These are phyloP conservation scores for Truncatella angustata DNA, from an alignment of 2,329 filamentous ascomycete genomes.

Conservation along the genomic window DNA sequence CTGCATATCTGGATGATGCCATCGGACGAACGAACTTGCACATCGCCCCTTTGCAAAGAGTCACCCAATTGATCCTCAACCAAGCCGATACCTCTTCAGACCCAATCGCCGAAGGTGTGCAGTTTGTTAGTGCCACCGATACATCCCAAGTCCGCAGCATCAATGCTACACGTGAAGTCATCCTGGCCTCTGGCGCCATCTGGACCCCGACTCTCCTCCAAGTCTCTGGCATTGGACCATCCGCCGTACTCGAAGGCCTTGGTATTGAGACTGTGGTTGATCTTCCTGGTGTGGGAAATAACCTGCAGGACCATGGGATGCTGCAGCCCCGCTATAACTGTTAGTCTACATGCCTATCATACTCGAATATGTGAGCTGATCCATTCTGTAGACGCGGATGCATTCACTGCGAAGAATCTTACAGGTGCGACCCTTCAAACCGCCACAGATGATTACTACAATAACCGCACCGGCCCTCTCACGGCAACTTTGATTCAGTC, in stretches of 20 bases:
- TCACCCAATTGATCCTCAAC: slow-evolving; percentile 1
- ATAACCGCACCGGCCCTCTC: slow-evolving; percentile 2
- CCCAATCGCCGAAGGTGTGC: background rate
- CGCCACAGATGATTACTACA: slow-evolving; percentile 24
- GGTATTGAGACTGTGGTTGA: slow-evolving; percentile 41
- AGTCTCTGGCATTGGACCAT: slow-evolving; percentile 46
- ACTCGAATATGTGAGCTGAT: background rate
- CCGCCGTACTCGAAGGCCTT: slow-evolving; percentile 31
- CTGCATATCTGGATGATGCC: background rate
- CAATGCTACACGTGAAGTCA: slow-evolving; percentile 41
- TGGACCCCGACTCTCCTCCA: slow-evolving; percentile 46
- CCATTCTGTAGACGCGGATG: slow-evolving; percentile 7
- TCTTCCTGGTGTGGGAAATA: slow-evolving; percentile 47
- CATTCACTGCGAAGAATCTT: slow-evolving; percentile 10
- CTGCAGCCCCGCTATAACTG: slow-evolving; percentile 21
- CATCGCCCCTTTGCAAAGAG: background rate
- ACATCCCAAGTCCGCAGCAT: slow-evolving; percentile 18
- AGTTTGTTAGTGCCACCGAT: background rate
- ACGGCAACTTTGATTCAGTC: slow-evolving; percentile 6
- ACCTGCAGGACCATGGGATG: slow-evolving; percentile 40
- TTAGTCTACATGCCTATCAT: background rate
- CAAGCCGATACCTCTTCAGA: background rate
- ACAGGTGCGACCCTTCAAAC: slow-evolving; percentile 14
- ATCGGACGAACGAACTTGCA: slow-evolving; percentile 4
- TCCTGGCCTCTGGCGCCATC: slow-evolving; percentile 40